Evolutionary conservation across 441 rosid genomes (phyloP), one percentile per base, ranked within the genome.

Genomic region (Pelargonium fulgidum): DNA sequence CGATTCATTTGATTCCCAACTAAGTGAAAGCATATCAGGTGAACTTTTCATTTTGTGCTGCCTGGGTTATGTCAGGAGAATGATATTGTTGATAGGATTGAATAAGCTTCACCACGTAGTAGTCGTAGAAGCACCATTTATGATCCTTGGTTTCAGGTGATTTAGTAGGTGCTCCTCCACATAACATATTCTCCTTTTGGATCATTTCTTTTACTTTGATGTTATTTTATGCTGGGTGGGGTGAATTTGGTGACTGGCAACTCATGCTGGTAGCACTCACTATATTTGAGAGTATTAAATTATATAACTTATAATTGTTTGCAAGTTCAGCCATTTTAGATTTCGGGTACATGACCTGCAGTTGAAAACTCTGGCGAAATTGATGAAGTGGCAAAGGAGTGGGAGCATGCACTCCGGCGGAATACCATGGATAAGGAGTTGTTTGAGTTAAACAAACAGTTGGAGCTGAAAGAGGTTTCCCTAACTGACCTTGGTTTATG

Each of bases 381-480:
- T 67, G 91, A 80, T 76, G 87, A 80, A 80, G 87, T 80, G 42
- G 79, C 86, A 61, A 84, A 82, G 70, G 90, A 88, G 80, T 86
- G 87, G 84, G 90, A 83, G 77, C 89, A 88, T 71, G 70, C 80
- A 65, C 79, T 88, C 75, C 69, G 83, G 77, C 82, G 74, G 39
- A 83, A 82, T 78, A 79, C 79, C 58, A 80, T 88, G 93, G 93
- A 79, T 20, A 83, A 78, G 72, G 90, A 88, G 78, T 76, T 88
- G 77, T 77, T 76, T 41, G 90, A 88, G 73, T 70, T 88, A 68
- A 85, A 83, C 73, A 85, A 80, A 74, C 81, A 80, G 65, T 81
- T 86, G 78, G 87, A 88, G 78, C 84, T 86, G 86, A 88, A 88
- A 80, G 87, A 88, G 93, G 93, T 88, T 69, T 68, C 56, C 56